Conservation (phyloP, 352 stramenopile genomes). For the Globisporangium rhizosaccharum region DNA sequence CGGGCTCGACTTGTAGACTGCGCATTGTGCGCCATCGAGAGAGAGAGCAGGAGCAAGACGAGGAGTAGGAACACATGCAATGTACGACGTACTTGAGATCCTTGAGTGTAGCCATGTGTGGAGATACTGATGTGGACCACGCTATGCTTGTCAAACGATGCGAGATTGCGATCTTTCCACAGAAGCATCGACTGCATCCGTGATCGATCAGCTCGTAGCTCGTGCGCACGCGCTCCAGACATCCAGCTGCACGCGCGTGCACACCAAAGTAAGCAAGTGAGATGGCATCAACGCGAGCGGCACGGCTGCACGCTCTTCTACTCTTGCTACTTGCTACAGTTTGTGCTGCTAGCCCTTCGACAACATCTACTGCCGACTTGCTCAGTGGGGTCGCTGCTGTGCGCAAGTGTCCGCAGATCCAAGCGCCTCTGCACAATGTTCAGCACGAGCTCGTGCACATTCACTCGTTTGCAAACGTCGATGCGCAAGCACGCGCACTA, state of each 20-base stretch:
- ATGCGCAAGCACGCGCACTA: constrained; percentile 15
- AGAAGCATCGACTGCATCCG: too few species aligned
- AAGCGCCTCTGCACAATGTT: constrained; percentile 20
- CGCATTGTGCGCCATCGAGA: neutral
- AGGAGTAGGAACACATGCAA: neutral
- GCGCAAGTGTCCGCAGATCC: constrained; percentile 18
- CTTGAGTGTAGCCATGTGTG: neutral
- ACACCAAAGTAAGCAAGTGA: too few species aligned
- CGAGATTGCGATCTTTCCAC: too few species aligned
- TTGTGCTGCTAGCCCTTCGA: neutral
- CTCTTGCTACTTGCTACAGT: neutral
- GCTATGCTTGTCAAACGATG: too few species aligned
- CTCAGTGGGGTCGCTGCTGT: neutral
- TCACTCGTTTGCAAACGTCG: constrained; percentile 27
- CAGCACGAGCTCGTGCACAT: constrained; percentile 31
- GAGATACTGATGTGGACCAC: neutral
- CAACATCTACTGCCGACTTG: too few species aligned
- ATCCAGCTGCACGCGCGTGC: too few species aligned
- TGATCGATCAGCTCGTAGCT: too few species aligned
- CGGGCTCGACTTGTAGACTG: constrained; percentile 8
- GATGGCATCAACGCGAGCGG: too few species aligned
- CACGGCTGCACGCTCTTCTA: neutral
- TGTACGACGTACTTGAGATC: neutral
- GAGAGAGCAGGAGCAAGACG: constrained; percentile 1
- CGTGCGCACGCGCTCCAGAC: too few species aligned